A percentile compares a stretch with the other conserved stretches of the same genome.
These are phyloP conservation scores for Solanum acaule DNA, from an alignment of 257 asterid species.

Conservation along the genomic window DNA sequence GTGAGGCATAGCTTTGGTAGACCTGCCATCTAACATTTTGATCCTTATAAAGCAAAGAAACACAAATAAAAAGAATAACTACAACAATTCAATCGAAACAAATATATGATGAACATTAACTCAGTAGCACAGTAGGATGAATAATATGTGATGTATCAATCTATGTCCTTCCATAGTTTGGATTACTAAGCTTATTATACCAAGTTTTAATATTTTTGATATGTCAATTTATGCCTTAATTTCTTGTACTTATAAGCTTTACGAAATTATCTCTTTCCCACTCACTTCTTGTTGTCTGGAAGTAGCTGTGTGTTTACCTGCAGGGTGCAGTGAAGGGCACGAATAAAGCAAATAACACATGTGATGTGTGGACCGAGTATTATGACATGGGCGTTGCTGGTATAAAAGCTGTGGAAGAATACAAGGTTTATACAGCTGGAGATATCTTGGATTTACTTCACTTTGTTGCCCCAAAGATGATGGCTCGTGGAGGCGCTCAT, in stretches of 20 bases:
- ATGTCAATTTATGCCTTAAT: background rate
- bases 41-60: background rate
- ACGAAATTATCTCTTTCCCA: background rate
- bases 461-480: slow-evolving; percentile 80
- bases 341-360: slow-evolving; percentile 45
- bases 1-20: background rate
- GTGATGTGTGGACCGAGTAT: slow-evolving; percentile 93
- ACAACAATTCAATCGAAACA: background rate
- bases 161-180: background rate
- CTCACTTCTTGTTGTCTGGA: background rate
- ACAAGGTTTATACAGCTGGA: slow-evolving; percentile 71
- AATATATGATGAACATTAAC: background rate
- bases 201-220: background rate
- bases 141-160: background rate
- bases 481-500: slow-evolving; percentile 73
- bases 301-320: slow-evolving; percentile 3
- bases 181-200: background rate
- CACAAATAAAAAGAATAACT: background rate
- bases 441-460: slow-evolving; percentile 60
- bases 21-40: background rate
- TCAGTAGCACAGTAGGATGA: background rate
- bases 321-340: slow-evolving; percentile 84
- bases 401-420: slow-evolving; percentile 58
- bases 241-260: background rate
- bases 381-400: slow-evolving; percentile 78